A percentile compares a stretch with the other conserved stretches of the same genome.
phyloP scores from a whole-genome alignment of 2,329 filamentous ascomycete species.

The Monosporascus ibericus region DNA sequence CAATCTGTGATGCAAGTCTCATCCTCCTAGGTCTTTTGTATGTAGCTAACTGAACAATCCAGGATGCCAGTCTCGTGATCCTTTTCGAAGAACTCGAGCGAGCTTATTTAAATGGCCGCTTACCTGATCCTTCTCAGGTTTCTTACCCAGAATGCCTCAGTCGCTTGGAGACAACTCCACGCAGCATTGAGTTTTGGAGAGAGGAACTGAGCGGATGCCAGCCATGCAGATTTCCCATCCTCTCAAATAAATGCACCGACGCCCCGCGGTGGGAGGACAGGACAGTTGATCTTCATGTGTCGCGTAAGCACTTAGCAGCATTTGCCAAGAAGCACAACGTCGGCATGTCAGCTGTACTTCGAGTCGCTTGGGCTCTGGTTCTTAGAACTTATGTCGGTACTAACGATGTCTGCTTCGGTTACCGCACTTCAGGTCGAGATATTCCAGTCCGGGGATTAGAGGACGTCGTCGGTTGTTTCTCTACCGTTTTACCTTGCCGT shows the following conservation, averaged over 20 bases:
- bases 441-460: constrained; percentile 34
- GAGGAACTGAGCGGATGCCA: constrained; percentile 30
- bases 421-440: constrained; percentile 38
- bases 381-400: constrained; percentile 48
- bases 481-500: constrained; percentile 20
- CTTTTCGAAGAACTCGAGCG: constrained; percentile 42
- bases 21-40: neutral
- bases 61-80: constrained; percentile 35
- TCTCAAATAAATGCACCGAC: constrained; percentile 20
- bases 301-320: constrained; percentile 33
- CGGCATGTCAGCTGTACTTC: constrained; percentile 43
- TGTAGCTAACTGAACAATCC: constrained; percentile 1
- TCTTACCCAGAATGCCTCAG: constrained; percentile 33
- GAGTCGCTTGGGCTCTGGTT: constrained; percentile 55
- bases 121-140: constrained; percentile 26
- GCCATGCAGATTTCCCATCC: constrained; percentile 40
- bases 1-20: constrained; percentile 39
- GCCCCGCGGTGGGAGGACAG: constrained; percentile 26
- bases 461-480: constrained; percentile 40
- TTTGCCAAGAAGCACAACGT: constrained; percentile 37
- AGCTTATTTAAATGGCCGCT: constrained; percentile 34
- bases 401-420: constrained; percentile 50
- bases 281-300: constrained; percentile 35
- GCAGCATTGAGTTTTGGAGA: constrained; percentile 41
- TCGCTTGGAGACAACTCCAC: constrained; percentile 28